Evolutionary conservation across 441 rosid species (phyloP).

Genomic region (Capsella rubella): DNA sequence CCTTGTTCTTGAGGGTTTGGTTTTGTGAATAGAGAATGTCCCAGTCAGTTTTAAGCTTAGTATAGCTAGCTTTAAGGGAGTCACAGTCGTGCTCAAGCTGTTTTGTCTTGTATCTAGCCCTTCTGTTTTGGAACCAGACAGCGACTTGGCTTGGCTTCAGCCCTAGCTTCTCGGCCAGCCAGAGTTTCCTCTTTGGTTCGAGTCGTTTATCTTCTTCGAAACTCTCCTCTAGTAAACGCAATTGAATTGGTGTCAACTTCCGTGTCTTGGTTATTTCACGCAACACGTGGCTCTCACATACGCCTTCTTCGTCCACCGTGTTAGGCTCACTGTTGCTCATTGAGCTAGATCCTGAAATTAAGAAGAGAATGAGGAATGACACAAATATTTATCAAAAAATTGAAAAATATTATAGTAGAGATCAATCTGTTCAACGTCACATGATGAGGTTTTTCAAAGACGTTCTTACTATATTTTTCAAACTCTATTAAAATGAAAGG

Average conservation of each 20-base stretch:
- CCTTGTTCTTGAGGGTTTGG: constrained; percentile 57
- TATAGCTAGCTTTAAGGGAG: constrained; percentile 55
- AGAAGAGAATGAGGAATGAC: constrained; percentile 6
- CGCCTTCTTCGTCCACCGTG: constrained; percentile 26
- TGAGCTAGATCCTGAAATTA: constrained; percentile 39
- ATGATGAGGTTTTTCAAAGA: background rate
- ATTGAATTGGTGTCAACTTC: constrained; percentile 59
- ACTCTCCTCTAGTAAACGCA: constrained; percentile 63
- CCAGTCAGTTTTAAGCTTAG: constrained; percentile 62
- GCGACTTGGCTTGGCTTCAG: constrained; percentile 76
- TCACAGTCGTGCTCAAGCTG: constrained; percentile 64
- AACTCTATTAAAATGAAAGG: constrained; percentile 2
- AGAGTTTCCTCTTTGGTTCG: constrained; percentile 66
- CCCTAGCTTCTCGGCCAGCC: constrained; percentile 65
- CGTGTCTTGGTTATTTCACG: constrained; percentile 54
- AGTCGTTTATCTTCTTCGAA: constrained; percentile 72
- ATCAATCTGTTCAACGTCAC: constrained; percentile 1
- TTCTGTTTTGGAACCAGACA: constrained; percentile 78
- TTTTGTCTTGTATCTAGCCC: constrained; percentile 70
- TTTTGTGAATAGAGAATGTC: constrained; percentile 59
- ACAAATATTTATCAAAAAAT: too few species aligned
- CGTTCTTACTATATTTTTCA: background rate
- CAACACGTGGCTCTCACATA: constrained; percentile 29
- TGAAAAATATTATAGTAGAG: constrained; percentile 24
- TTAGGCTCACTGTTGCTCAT: constrained; percentile 33